Base-by-base conservation (phyloP, 1,284 basidiomycete species). In the Agroathelia rolfsii region DNA sequence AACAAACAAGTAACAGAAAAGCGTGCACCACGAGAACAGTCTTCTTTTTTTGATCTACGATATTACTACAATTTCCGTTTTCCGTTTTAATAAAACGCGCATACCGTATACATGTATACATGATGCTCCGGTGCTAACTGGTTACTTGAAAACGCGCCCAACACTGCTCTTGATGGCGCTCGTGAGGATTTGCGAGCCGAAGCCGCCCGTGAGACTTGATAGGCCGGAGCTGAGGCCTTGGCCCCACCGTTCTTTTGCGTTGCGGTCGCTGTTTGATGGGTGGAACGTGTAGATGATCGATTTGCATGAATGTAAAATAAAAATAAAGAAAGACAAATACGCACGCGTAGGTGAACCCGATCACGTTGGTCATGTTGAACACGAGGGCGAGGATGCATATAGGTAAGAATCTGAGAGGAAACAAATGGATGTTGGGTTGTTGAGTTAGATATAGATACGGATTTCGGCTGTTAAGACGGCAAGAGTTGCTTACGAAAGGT, bases 271-370 rank as follows among this genome's bases (percentile, higher is more conserved):
- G 49, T 7, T 13, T 28, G n/a, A 14, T 21, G 22, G 20, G n/a
- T n/a, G n/a, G n/a, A n/a, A n/a, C n/a, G n/a, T n/a, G n/a, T n/a
- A n/a, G n/a, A n/a, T n/a, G n/a, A n/a, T n/a, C n/a, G n/a, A 9
- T 24, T 26, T 14, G 12, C 32, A 10, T n/a, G 22, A 37, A 25
- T n/a, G 26, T 12, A 32, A 24, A 22, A 19, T 19, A 30, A 16
- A 26, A 37, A 38, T 21, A 37, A 14, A 32, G 34, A 27, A 9
- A 34, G 23, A n/a, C n/a, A 22, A 13, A 14, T 15, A 64, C 79
- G 49, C 54, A 83, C 79, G 82, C 89, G 51, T 86, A 93, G 40
- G 88, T 93, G 61, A 93, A 94, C 6, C 90, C 92, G 37, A 95
- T 65, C 13, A 80, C 83, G 47, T 95, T 95, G 20, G 87, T 90